Percentiles rank a stretch among this genome's conserved stretches.
phyloP scores from a whole-genome alignment of 495 filamentous ascomycete species.

The Pyrenula massariospora region DNA sequence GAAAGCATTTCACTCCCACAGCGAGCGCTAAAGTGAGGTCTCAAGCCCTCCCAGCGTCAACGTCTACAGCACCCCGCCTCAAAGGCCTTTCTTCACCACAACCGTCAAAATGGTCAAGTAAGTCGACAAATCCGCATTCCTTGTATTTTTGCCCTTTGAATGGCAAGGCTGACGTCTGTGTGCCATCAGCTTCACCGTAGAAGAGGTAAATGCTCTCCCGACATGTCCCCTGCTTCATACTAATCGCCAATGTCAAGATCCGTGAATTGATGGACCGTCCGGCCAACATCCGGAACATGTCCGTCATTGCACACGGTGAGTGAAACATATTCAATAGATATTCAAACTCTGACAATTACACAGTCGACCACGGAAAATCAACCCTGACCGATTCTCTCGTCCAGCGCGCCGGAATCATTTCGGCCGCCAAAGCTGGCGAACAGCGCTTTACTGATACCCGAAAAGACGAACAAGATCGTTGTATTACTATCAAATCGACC shows the following conservation, averaged over 20 bases:
- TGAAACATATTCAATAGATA: conserved; percentile 2
- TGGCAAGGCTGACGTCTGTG: conserved; percentile 14
- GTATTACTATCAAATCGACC: conserved; percentile 99
- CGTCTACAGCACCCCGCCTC: conserved; percentile 21
- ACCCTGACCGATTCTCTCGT: conserved; percentile 98
- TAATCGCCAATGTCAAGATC: conserved; percentile 41
- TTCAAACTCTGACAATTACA: neutral
- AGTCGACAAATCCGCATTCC: conserved; percentile 32
- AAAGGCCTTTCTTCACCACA: conserved; percentile 39
- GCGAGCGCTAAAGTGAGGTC: neutral
- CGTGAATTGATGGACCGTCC: conserved; percentile 93
- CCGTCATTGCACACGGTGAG: conserved; percentile 97
- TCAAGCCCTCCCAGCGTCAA: neutral
- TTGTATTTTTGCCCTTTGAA: conserved; percentile 1
- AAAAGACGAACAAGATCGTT: conserved; percentile 95
- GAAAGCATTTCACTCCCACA: neutral
- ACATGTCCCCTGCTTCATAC: neutral
- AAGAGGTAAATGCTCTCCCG: conserved; percentile 51
- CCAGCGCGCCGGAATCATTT: conserved; percentile 99
- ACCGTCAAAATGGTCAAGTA: conserved; percentile 99
- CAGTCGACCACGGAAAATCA: conserved; percentile 99
- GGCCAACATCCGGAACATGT: conserved; percentile 99
- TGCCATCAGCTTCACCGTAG: conserved; percentile 87
- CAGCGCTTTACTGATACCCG: conserved; percentile 94
- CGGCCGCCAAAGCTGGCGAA: conserved; percentile 92